Base-by-base conservation (phyloP, 164 flowering plant genomes). In the Amborella trichopoda region DNA sequence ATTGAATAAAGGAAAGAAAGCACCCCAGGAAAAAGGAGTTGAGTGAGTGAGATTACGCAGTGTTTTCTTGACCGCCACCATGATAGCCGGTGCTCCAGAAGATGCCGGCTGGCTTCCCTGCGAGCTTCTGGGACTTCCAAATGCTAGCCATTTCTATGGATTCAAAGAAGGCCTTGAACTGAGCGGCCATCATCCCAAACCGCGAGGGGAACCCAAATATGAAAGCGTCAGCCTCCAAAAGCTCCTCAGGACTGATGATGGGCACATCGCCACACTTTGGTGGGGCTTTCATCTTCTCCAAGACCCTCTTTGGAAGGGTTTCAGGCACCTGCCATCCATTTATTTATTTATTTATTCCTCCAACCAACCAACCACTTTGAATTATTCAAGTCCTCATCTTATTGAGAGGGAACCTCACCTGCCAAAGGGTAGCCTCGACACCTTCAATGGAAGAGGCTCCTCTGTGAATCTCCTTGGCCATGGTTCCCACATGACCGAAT, bases 131-230 rank as follows among this genome's bases (percentile, higher is more conserved):
- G 27, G 83, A 46, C 52, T 81, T 78, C 94, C 96, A 83, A 13
- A 78, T 68, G 46, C 87, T 82, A n/a, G n/a, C n/a, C n/a, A n/a
- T n/a, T 34, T 94, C 96, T 32, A 94, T 86, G 33, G 94, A 77
- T 59, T 86, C 94, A 20, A 86, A 24, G 48, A 86, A 86, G 28
- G 96, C 90, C 63, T 86, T 86, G 57, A 86, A 86, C 51, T 86
- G 96, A 39, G 96, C 89, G 52, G 83, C 65, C 94, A 87, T 87
- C 96, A 87, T 87, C 2, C 94, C 96, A 59, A 75, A 87, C 61
- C 94, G 76, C 47, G 96, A 83, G 20, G 96, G 96, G 64, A 87
- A 87, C 3, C 94, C 96, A 49, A 87, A 83, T 26, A 87, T 52
- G 32, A 87, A 75, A 6, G 87, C 96, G 61, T 87, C 96, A 50